These are phyloP conservation scores for Neospora caninum DNA, from an alignment of 169 alveolate species.

Conservation along the genomic window DNA sequence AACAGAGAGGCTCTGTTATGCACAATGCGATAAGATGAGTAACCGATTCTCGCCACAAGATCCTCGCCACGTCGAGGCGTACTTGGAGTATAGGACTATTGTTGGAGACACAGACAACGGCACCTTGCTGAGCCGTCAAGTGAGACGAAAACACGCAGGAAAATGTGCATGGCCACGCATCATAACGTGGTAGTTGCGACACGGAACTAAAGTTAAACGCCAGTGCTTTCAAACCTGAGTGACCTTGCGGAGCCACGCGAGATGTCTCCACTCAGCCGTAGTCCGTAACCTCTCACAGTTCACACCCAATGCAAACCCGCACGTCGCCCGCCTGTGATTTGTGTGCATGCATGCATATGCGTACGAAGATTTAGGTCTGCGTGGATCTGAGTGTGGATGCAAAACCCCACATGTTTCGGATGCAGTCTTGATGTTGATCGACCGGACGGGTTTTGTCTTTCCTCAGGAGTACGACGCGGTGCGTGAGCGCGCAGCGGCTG, in stretches of 20 bases:
- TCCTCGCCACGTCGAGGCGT: conserved; percentile 79
- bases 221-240: not conserved
- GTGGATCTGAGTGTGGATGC: too few relatives aligned
- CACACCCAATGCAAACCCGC: too few relatives aligned
- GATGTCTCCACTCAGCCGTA: too few relatives aligned
- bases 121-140: not conserved
- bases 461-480: conserved; percentile 22
- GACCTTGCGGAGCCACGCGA: not conserved
- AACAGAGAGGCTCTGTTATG: not conserved
- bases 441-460: not conserved
- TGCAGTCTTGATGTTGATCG: too few relatives aligned
- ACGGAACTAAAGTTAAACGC: not conserved
- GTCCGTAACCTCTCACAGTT: too few relatives aligned
- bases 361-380: not conserved
- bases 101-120: conserved; percentile 79
- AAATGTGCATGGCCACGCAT: not conserved
- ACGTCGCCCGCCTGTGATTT: too few relatives aligned
- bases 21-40: not conserved
- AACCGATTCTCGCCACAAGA: not conserved
- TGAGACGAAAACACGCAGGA: not conserved
- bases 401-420: too few relatives aligned
- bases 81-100: conserved; percentile 83
- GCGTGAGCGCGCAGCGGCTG: conserved; percentile 36
- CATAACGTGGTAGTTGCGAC: not conserved
- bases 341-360: not conserved